These are phyloP conservation scores for Obelidium mucronatum DNA, from an alignment of 192 early-diverging fungal genomes.

Conservation along the genomic window DNA sequence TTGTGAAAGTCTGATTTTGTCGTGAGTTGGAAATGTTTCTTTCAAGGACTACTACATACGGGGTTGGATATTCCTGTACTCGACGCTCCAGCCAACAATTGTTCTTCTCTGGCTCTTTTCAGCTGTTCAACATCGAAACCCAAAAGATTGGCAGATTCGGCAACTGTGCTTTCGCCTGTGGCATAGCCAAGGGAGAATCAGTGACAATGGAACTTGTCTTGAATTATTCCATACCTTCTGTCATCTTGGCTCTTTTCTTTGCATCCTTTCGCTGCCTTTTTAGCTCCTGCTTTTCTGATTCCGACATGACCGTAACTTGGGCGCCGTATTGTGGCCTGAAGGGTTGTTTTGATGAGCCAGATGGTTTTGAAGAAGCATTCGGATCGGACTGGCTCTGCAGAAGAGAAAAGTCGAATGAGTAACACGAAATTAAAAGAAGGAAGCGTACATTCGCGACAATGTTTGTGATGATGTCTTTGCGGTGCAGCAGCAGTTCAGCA, in stretches of 20 bases:
- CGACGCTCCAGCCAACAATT: constrained; percentile 56
- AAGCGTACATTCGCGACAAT: constrained; percentile 55
- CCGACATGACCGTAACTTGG: constrained; percentile 71
- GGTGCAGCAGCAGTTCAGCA: constrained; percentile 60
- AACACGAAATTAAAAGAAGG: neutral
- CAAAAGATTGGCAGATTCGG: constrained; percentile 63
- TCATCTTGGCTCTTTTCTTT: constrained; percentile 57
- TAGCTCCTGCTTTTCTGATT: constrained; percentile 63
- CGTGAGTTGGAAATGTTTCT: neutral
- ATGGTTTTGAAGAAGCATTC: neutral
- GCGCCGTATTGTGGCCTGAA: constrained; percentile 61
- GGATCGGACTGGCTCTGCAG: constrained; percentile 19
- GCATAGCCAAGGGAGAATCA: neutral
- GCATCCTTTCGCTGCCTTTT: constrained; percentile 73
- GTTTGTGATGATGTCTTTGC: constrained; percentile 66
- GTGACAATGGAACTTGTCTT: neutral
- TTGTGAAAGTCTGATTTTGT: constrained; percentile 19
- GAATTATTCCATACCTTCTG: too few species aligned
- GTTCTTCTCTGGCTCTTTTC: constrained; percentile 67
- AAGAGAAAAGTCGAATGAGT: neutral
- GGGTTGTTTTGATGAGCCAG: neutral
- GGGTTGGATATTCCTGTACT: constrained; percentile 49
- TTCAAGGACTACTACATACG: constrained; percentile 12
- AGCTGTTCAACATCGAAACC: constrained; percentile 73
- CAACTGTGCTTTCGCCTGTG: constrained; percentile 20